These are phyloP conservation scores for Viridothelium virens DNA, from an alignment of 495 filamentous ascomycete species.

Conservation along the genomic window DNA sequence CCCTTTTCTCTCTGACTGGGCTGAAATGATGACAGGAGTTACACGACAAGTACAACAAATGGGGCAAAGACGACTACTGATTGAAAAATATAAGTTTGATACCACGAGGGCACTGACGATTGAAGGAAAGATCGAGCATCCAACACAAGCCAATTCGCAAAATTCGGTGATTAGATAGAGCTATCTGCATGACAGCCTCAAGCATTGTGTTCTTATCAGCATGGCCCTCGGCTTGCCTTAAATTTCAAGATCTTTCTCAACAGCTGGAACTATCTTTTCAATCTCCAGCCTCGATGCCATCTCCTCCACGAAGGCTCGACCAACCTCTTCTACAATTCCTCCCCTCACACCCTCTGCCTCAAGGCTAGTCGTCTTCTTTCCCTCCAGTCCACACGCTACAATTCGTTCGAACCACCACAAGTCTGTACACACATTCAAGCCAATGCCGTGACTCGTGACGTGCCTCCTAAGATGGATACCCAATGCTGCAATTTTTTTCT, in stretches of 20 bases:
- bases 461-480: slow-evolving; percentile 81
- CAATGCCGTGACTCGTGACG: slow-evolving; percentile 80
- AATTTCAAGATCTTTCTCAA: background rate
- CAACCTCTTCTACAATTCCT: slow-evolving; percentile 30
- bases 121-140: too few relatives aligned
- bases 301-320: slow-evolving; percentile 28
- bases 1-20: background rate
- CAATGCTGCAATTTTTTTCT: slow-evolving; percentile 72
- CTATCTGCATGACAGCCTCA: background rate
- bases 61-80: slow-evolving; percentile 70
- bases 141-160: too few relatives aligned
- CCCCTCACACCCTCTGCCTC: slow-evolving; percentile 25
- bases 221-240: background rate
- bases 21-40: slow-evolving; percentile 50
- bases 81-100: too few relatives aligned
- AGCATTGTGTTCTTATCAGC: background rate
- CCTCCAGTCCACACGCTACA: slow-evolving; percentile 77
- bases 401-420: slow-evolving; percentile 69
- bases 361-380: slow-evolving; percentile 67
- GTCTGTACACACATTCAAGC: slow-evolving; percentile 68
- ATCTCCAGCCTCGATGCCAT: slow-evolving; percentile 25
- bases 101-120: too few relatives aligned
- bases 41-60: slow-evolving; percentile 98
- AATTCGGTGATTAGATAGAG: background rate
- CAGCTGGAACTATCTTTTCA: background rate